Base-by-base conservation (phyloP, 768 basidiomycete species). In the Trametes cinnabarina region DNA sequence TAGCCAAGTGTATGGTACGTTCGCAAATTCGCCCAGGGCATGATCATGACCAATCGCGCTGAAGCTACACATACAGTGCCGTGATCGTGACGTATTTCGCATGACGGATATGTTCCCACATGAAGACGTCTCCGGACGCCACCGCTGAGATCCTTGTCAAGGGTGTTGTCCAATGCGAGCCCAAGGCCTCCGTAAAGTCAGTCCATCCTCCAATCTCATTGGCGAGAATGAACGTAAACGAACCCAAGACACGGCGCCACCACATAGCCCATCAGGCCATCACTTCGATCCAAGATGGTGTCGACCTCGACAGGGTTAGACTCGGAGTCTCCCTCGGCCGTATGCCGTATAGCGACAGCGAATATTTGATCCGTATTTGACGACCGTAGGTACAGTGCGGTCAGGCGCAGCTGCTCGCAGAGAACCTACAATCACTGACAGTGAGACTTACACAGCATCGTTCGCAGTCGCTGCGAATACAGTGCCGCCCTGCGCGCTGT, bases 201-300 rank as follows among this genome's bases (percentile, higher is more conserved):
- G 28, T 47, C 6, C 49, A n/a, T 15, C 19, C 39, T 53, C 58
- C 58, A 51, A 59, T 48, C 30, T 35, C 28, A 39, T 28, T 59
- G 51, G 58, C 58, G 35, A 49, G 58, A 59, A 59, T n/a, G 51
- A 43, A 19, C 15, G 4, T 40, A 20, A 22, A 25, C 34, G 44
- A 47, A 55, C 34, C 46, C 47, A 47, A 35, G 25, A 20, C 19
- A n/a, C 19, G 26, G 30, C 51, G 51, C 51, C 51, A 51, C 51
- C 40, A 34, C 30, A 12, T 6, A 32, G 12, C 12, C 30, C 30
- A 12, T 32, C 30, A 32, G 30, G 7, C 49, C 23, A 42, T n/a
- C 41, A 40, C 9, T 9, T 22, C 30, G 23, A 28, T 10, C 54
- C 47, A 28, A 15, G 7, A 47, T 15, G 11, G n/a, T 20, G 23